phyloP scores from a whole-genome alignment of 1,284 basidiomycete genomes.

The Kwoniella shivajii region DNA sequence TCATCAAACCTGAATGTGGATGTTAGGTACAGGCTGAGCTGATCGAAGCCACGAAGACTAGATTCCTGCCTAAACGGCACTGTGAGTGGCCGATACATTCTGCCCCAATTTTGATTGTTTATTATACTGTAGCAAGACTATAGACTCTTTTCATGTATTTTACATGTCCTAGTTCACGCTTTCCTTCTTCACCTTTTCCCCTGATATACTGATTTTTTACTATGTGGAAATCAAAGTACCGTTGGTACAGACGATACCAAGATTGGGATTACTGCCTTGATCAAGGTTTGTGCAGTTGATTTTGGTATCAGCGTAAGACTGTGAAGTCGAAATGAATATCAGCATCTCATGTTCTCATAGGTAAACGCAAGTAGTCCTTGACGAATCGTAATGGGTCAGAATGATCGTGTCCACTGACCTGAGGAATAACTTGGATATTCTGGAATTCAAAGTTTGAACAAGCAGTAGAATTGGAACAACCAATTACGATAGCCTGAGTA shows the following conservation, averaged over 20 bases:
- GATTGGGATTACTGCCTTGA: constrained; percentile 9
- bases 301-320: constrained; percentile 11
- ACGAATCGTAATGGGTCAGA: not conserved
- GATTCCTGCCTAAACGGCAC: no score
- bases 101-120: no score
- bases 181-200: no score
- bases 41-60: no score
- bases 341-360: not conserved
- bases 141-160: no score
- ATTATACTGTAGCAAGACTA: no score
- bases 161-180: no score
- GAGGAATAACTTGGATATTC: constrained; percentile 34
- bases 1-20: no score
- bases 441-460: constrained; percentile 28
- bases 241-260: constrained; percentile 11
- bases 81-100: no score
- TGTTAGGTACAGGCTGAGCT: no score
- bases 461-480: constrained; percentile 29
- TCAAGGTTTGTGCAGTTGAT: constrained; percentile 14
- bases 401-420: constrained; percentile 6
- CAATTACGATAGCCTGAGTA: constrained; percentile 46
- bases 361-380: not conserved
- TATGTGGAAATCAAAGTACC: constrained; percentile 1
- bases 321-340: not conserved
- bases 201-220: no score